Evolutionary conservation across 495 filamentous ascomycete species (phyloP).

Genomic region (Tuber borchii): DNA sequence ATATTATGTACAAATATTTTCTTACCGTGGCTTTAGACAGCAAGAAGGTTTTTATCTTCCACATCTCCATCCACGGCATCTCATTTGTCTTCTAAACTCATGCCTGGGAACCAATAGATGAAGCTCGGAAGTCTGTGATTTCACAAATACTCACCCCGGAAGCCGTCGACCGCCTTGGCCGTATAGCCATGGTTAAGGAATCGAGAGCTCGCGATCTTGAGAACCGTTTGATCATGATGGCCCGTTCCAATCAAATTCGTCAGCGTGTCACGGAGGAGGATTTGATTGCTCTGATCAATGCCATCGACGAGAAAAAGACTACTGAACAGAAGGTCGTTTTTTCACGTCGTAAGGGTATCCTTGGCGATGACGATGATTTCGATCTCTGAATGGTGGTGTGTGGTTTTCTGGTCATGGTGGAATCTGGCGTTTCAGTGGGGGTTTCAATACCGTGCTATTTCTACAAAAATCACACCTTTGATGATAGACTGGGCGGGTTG

Average conservation of each 20-base stretch:
- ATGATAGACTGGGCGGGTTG: not conserved
- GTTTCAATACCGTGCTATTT: not conserved
- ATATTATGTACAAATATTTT: not conserved
- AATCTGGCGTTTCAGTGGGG: not conserved
- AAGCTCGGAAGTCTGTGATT: constrained; percentile 69
- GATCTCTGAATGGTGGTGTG: constrained; percentile 51
- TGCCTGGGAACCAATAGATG: constrained; percentile 44
- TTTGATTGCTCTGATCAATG: constrained; percentile 80
- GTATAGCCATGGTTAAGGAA: constrained; percentile 93
- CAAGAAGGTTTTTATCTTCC: constrained; percentile 30
- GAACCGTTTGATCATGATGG: constrained; percentile 86
- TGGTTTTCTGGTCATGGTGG: not conserved
- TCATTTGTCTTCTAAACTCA: not conserved
- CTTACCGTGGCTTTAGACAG: constrained; percentile 11
- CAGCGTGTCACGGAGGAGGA: constrained; percentile 86
- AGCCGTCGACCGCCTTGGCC: constrained; percentile 83
- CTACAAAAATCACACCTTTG: not conserved
- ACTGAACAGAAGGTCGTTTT: constrained; percentile 76
- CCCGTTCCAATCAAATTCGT: constrained; percentile 76
- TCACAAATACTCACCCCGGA: constrained; percentile 89
- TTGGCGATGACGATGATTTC: constrained; percentile 80
- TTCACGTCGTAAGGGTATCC: constrained; percentile 70
- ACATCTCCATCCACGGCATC: not conserved
- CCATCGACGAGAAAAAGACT: constrained; percentile 61
- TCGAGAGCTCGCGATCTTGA: constrained; percentile 83